Conservation (phyloP, 306 rosid species). For the Corylus americana region DNA sequence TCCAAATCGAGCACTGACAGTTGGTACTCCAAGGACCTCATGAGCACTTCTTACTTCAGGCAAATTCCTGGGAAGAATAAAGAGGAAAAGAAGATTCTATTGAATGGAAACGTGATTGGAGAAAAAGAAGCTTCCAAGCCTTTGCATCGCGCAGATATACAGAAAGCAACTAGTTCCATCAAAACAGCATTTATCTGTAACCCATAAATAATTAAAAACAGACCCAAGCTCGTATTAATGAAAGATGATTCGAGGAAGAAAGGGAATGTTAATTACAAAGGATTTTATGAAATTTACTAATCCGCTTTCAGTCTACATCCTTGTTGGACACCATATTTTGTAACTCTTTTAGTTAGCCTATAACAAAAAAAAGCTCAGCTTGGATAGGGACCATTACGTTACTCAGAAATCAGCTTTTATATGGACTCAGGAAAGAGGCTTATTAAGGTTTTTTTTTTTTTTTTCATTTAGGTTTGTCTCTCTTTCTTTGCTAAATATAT, state of each 20-base stretch:
- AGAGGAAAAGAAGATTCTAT: slow-evolving; percentile 4
- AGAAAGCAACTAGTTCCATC: background rate
- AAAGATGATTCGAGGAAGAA: slow-evolving; percentile 17
- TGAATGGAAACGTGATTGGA: background rate
- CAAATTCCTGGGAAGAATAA: slow-evolving; percentile 61
- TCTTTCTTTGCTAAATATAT: background rate
- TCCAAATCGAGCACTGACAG: slow-evolving; percentile 97
- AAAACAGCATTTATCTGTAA: slow-evolving; percentile 13
- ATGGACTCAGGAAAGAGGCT: background rate
- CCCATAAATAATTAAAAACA: slow-evolving; percentile 16
- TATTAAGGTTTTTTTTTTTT: background rate
- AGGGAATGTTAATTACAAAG: slow-evolving; percentile 18
- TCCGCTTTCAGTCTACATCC: background rate
- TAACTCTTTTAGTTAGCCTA: slow-evolving; percentile 5
- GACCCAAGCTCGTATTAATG: background rate
- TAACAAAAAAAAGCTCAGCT: background rate
- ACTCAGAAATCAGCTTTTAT: background rate
- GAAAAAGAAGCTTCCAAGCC: slow-evolving; percentile 4
- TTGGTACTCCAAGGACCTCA: slow-evolving; percentile 83
- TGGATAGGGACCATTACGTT: background rate
- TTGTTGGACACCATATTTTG: background rate
- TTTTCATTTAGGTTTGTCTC: background rate
- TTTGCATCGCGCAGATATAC: background rate
- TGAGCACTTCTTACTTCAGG: slow-evolving; percentile 91
- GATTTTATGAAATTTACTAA: background rate